Base-by-base conservation (phyloP, 768 basidiomycete species). In the Lactarius hengduanensis region DNA sequence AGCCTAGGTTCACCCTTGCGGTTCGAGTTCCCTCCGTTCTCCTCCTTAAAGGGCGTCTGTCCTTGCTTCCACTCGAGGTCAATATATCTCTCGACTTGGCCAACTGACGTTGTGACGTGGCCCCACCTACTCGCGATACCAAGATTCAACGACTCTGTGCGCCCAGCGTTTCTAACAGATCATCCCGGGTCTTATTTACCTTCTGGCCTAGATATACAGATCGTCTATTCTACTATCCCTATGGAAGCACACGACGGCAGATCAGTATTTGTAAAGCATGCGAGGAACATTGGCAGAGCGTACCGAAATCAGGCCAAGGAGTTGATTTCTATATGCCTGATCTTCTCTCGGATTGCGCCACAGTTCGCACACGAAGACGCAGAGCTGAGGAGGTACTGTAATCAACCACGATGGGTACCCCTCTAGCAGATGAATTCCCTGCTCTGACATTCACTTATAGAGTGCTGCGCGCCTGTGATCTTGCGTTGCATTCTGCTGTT, bases 231-330 rank as follows among this genome's bases (percentile, higher is more conserved):
- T 53, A 26, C 50, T 9, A 6, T 26, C 26, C 50, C 13, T 5
- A 53, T 53, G 50, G 50, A 53, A 26, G 50, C 26, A 1, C 50
- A 53, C 26, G 15, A 53, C 32, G 61, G 18, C 15, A 34, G 5
- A 34, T 40, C 34, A 34, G 40, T 15, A 55, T 74, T 68, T 26
- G 30, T 47, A 6, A 61, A n/a, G 47, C 54, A 62, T 7, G 62
- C 50, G 41, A 66, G 50, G 61, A 66, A 62, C 20, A 41, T 66
- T 22, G 65, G 65, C 56, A 47, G 60, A 34, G 60, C 45, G 10
- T 61, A 65, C 34, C n/a, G 43, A 56, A 61, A 56, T 26, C 59
- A 47, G n/a, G 64, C 64, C 2, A 47, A n/a, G 34, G 64, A 65
- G n/a, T 20, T 65, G 18, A 43, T 60, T 16, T 59, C 53, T 13